These are phyloP conservation scores for Trifolium dubium DNA, from an alignment of 306 rosid species.

Conservation along the genomic window DNA sequence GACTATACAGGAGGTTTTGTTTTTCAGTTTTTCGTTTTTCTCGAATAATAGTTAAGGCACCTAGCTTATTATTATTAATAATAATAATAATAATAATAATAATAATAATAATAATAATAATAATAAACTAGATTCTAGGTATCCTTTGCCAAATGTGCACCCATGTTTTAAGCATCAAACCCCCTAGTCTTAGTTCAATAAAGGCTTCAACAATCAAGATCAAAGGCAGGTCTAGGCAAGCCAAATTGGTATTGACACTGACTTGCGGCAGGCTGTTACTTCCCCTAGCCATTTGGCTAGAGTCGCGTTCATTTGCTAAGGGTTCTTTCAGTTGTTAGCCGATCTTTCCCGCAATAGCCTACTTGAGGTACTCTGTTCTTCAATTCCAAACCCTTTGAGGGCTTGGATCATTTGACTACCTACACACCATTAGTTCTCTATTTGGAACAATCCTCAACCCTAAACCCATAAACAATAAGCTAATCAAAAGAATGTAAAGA, in stretches of 20 bases:
- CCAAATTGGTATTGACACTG: conserved; percentile 15
- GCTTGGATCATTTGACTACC: conserved; percentile 18
- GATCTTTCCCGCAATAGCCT: not conserved
- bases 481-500: conserved; percentile 24
- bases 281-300: conserved; percentile 8
- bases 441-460: not conserved
- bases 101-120: not conserved
- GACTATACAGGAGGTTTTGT: not conserved
- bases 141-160: conserved; percentile 9
- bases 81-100: not conserved
- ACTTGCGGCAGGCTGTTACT: not conserved
- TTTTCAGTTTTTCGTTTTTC: not conserved
- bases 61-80: not conserved
- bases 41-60: not conserved
- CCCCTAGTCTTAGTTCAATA: not conserved
- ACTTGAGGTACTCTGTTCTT: not conserved
- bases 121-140: not conserved
- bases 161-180: conserved; percentile 10
- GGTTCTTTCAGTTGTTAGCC: conserved; percentile 2
- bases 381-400: conserved; percentile 11
- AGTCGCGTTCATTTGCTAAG: conserved; percentile 1
- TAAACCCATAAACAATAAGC: not conserved
- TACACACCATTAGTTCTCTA: conserved; percentile 4
- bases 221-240: conserved; percentile 7
- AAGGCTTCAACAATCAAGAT: conserved; percentile 5